Base-by-base conservation (phyloP, 2,329 filamentous ascomycete species). In the Nemania bipapillata region DNA sequence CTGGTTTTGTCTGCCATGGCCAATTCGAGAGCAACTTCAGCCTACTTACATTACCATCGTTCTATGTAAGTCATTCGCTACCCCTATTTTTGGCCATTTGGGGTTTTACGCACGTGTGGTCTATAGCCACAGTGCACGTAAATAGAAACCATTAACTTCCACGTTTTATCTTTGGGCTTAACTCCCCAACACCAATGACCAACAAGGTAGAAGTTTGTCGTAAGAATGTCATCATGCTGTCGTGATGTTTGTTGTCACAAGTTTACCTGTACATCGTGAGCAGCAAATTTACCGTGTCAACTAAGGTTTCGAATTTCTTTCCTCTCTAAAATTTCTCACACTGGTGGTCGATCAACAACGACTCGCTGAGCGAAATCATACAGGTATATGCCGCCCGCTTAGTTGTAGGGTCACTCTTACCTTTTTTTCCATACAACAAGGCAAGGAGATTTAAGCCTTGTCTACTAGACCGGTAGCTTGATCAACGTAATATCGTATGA, bases 401-500 rank as follows among this genome's bases (percentile, higher is more conserved):
- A n/a, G n/a, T n/a, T n/a, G n/a, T n/a, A n/a, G n/a, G n/a, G n/a
- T n/a, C n/a, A n/a, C n/a, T n/a, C n/a, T n/a, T n/a, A n/a, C n/a
- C n/a, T n/a, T 50, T 7, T 32, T 56, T 55, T 20, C 32, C 30
- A 37, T 54, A 35, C 22, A 2, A 59, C n/a, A 3, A n/a, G n/a
- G 40, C 22, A 32, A 57, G 52, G 42, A 45, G 20, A 49, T 63
- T 40, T 6, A 35, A 28, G 15, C 30, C 37, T 28, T 35, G 20
- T 55, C 37, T 11, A 40, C 8, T 5, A 40, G 3, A 12, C 9
- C 11, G 37, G n/a, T 57, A 45, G 30, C 30, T 53, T 15, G 35
- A 32, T 47, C 64, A 53, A 57, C 32, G 17, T 26, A 37, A 22
- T 24, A 47, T 61, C 35, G 42, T 47, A 54, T 54, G 20, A 47